A percentile compares a stretch with the other conserved stretches of the same genome.
phyloP scores from a whole-genome alignment of 768 basidiomycete species.

The Tremella fuciformis region DNA sequence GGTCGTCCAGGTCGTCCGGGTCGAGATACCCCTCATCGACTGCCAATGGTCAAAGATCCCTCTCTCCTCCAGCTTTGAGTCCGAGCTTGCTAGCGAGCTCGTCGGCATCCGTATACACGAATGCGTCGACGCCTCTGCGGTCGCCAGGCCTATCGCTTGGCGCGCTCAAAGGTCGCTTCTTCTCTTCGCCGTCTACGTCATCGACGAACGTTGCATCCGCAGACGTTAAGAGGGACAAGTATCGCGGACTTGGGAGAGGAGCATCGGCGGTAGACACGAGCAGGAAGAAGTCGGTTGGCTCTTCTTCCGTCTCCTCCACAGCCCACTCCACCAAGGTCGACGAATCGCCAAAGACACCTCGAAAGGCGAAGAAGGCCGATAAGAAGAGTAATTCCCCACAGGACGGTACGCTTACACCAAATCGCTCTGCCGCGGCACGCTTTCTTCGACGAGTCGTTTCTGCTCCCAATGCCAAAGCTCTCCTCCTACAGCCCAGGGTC shows the following conservation, averaged over 20 bases:
- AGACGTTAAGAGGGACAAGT: constrained; percentile 12
- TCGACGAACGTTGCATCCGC: constrained; percentile 4
- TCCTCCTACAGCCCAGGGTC: constrained; percentile 57
- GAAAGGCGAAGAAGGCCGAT: constrained; percentile 11
- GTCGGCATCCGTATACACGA: neutral
- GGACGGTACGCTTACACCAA: constrained; percentile 13
- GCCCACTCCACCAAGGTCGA: neutral
- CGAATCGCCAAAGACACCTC: constrained; percentile 36
- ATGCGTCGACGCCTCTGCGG: constrained; percentile 25
- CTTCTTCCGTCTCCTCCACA: constrained; percentile 26
- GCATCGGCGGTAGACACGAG: neutral
- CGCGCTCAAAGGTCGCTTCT: constrained; percentile 40
- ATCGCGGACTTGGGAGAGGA: constrained; percentile 15
- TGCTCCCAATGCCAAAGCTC: constrained; percentile 90
- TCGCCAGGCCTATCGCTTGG: constrained; percentile 27
- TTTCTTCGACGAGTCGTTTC: constrained; percentile 94
- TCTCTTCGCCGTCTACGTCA: constrained; percentile 23
- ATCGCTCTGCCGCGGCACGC: constrained; percentile 61
- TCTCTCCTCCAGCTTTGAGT: neutral
- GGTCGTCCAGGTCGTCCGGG: constrained; percentile 36
- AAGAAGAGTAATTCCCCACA: neutral
- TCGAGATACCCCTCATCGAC: constrained; percentile 15
- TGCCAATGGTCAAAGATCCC: neutral
- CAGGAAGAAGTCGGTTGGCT: constrained; percentile 30
- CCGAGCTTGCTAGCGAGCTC: neutral